Evolutionary conservation across 75 land plant genomes (phyloP).

Genomic region (Adiantum capillusveneris): DNA sequence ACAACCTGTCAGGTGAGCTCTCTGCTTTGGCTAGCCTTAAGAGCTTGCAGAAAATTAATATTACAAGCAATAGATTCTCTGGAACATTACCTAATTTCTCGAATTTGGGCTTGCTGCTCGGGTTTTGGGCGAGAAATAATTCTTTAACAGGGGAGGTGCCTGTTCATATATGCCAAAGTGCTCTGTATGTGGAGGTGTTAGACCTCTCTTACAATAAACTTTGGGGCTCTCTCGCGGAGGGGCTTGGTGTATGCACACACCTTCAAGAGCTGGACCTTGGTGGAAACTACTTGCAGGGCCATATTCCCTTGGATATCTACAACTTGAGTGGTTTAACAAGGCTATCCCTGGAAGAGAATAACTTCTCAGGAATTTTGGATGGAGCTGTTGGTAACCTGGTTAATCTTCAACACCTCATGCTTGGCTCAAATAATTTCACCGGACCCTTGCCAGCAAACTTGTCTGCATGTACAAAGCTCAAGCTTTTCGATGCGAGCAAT

Average conservation of each 20-base stretch:
- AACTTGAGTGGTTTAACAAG: conserved; percentile 12
- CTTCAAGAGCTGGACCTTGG: conserved; percentile 35
- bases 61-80: conserved; percentile 35
- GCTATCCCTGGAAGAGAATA: conserved; percentile 34
- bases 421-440: conserved; percentile 43
- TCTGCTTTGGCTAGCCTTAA: not conserved
- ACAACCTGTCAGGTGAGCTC: conserved; percentile 29
- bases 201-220: conserved; percentile 48
- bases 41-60: conserved; percentile 14
- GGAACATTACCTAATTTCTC: conserved; percentile 17
- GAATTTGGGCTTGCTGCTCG: conserved; percentile 11
- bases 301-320: conserved; percentile 31
- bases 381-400: conserved; percentile 29
- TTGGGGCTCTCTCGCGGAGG: conserved; percentile 17
- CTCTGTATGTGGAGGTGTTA: conserved; percentile 13
- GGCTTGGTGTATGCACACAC: conserved; percentile 24
- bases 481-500: conserved; percentile 17
- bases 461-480: conserved; percentile 14
- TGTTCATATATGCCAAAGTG: conserved; percentile 13
- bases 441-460: conserved; percentile 45
- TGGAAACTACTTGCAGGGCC: conserved; percentile 31
- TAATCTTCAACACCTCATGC: conserved; percentile 36
- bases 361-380: conserved; percentile 26
- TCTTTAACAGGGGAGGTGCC: conserved; percentile 37
- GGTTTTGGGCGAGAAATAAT: conserved; percentile 40